These are phyloP conservation scores for Smittium mucronatum DNA, from an alignment of 371 early-diverging fungal genomes.

Conservation along the genomic window DNA sequence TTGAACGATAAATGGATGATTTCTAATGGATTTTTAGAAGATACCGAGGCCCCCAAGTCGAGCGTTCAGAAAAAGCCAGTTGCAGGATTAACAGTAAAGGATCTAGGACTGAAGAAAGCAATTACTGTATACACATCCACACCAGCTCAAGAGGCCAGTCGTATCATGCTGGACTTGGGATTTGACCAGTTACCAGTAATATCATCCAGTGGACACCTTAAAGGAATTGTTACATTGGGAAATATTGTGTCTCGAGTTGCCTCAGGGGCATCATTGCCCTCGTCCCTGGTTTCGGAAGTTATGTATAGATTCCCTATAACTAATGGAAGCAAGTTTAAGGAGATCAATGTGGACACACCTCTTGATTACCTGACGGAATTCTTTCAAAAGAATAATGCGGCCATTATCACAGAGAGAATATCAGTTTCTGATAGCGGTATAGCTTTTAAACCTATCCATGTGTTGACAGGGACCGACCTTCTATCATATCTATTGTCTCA, in stretches of 20 bases:
- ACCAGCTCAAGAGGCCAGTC: slow-evolving; percentile 63
- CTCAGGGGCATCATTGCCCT: slow-evolving; percentile 47
- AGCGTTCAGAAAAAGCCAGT: background rate
- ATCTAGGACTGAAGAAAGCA: slow-evolving; percentile 65
- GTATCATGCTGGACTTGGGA: slow-evolving; percentile 70
- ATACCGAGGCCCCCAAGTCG: slow-evolving; percentile 24
- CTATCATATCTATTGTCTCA: slow-evolving; percentile 54
- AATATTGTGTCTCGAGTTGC: slow-evolving; percentile 73
- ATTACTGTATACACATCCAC: slow-evolving; percentile 56
- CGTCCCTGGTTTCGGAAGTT: slow-evolving; percentile 53
- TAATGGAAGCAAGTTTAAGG: slow-evolving; percentile 52
- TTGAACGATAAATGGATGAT: slow-evolving; percentile 93
- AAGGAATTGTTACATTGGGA: slow-evolving; percentile 78
- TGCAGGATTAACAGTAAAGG: slow-evolving; percentile 62
- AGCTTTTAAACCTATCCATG: slow-evolving; percentile 53
- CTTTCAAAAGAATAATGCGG: slow-evolving; percentile 81
- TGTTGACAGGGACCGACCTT: slow-evolving; percentile 85
- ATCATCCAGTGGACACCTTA: slow-evolving; percentile 40
- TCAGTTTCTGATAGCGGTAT: slow-evolving; percentile 37
- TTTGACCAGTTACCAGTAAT: slow-evolving; percentile 94
- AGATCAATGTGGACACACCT: slow-evolving; percentile 70
- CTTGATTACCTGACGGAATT: slow-evolving; percentile 68
- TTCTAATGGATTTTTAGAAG: slow-evolving; percentile 51
- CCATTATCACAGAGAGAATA: slow-evolving; percentile 66
- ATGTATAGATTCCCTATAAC: slow-evolving; percentile 76